Conservation (phyloP, 805 yeast species). For the Zygoascus bituminiphila region DNA sequence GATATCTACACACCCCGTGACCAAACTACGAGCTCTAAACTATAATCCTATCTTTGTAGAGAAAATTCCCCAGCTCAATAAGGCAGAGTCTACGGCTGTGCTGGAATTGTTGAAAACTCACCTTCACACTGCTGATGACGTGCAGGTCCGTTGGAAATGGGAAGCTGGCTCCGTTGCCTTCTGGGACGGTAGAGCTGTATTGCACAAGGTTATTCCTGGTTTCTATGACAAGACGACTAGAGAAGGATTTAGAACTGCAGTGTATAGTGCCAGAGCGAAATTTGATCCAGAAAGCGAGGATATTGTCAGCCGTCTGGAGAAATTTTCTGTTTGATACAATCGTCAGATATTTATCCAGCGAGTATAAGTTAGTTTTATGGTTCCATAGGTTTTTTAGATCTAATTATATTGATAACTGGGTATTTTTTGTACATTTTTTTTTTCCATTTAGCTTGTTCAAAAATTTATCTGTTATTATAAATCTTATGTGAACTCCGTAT, state of each 20-base stretch:
- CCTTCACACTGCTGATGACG: conserved; percentile 24
- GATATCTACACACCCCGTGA: conserved; percentile 55
- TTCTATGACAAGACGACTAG: conserved; percentile 15
- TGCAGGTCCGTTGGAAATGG: conserved; percentile 50
- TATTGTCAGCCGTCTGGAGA: background rate
- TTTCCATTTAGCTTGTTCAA: too few species aligned
- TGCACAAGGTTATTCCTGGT: conserved; percentile 47
- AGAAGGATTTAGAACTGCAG: conserved; percentile 7
- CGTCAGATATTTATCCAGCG: too few species aligned
- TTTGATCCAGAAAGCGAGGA: conserved; percentile 11
- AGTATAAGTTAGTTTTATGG: too few species aligned
- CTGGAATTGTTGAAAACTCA: conserved; percentile 44
- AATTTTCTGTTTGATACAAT: too few species aligned
- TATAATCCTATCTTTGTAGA: conserved; percentile 50
- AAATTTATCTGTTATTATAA: too few species aligned
- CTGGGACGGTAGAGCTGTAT: conserved; percentile 53
- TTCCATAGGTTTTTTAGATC: too few species aligned
- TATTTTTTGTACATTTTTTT: too few species aligned
- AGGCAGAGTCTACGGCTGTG: conserved; percentile 58
- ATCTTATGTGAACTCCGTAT: too few species aligned
- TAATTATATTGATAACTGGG: too few species aligned
- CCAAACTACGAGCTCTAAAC: conserved; percentile 50
- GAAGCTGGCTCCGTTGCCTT: conserved; percentile 42
- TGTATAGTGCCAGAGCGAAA: conserved; percentile 1
- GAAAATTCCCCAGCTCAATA: conserved; percentile 61